phyloP scores from a whole-genome alignment of 2,329 filamentous ascomycete species.

The Septoria linicola region DNA sequence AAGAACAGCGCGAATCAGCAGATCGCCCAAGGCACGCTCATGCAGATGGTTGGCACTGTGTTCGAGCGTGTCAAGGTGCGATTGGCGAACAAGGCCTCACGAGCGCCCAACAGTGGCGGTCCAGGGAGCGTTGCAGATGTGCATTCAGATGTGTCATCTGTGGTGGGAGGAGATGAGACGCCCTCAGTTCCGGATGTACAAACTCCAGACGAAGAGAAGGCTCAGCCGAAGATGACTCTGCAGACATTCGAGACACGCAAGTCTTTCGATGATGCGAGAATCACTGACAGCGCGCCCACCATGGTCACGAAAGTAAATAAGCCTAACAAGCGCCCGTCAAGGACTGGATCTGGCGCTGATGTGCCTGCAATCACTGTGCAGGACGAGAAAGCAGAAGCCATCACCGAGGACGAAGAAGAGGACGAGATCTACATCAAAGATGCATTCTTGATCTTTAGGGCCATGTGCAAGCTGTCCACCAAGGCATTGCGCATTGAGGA shows the following conservation, averaged over 20 bases:
- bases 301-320: conserved; percentile 61
- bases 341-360: conserved; percentile 48
- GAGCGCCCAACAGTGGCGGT: conserved; percentile 52
- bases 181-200: conserved; percentile 38
- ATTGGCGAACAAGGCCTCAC: conserved; percentile 81
- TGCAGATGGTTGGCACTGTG: conserved; percentile 97
- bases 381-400: conserved; percentile 46
- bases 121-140: conserved; percentile 36
- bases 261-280: conserved; percentile 63
- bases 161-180: conserved; percentile 29
- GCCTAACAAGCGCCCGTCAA: conserved; percentile 29
- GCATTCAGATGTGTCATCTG: conserved; percentile 33
- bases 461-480: conserved; percentile 95
- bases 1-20: conserved; percentile 94
- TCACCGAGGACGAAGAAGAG: conserved; percentile 72
- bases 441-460: conserved; percentile 93
- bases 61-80: conserved; percentile 91
- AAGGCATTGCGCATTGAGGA: conserved; percentile 88
- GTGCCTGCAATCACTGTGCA: conserved; percentile 40
- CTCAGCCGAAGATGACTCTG: conserved; percentile 61
- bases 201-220: conserved; percentile 46
- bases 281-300: conserved; percentile 66
- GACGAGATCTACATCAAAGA: conserved; percentile 97
- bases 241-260: conserved; percentile 69
- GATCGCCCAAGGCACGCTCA: conserved; percentile 92